Evolutionary conservation across 805 yeast genomes (phyloP).

Genomic region (Kodamaea kaohsiungensis): DNA sequence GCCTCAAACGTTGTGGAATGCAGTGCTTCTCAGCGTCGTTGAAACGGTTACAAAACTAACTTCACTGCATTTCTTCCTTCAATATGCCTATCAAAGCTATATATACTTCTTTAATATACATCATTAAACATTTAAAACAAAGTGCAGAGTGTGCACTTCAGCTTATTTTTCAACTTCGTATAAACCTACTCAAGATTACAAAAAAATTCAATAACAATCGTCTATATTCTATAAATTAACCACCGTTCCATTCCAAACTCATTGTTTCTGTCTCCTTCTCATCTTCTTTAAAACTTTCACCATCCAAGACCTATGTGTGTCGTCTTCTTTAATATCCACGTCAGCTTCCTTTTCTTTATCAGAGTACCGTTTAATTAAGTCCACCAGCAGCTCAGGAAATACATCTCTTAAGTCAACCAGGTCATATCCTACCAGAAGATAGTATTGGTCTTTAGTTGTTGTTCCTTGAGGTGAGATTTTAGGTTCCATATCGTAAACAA

Average conservation of each 20-base stretch:
- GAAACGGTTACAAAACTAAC: not conserved
- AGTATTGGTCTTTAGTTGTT: not conserved
- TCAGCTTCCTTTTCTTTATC: not conserved
- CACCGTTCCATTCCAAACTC: not conserved
- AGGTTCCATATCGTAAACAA: not conserved
- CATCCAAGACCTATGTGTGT: not conserved
- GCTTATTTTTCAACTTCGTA: no score
- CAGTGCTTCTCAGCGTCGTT: not conserved
- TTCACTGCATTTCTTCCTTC: not conserved
- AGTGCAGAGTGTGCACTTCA: no score
- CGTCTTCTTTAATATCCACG: not conserved
- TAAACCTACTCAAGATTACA: not conserved
- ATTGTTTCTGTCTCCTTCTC: not conserved
- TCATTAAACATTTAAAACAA: not conserved
- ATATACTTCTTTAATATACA: not conserved
- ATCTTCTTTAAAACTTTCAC: not conserved
- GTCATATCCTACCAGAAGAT: not conserved
- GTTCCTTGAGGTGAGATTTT: not conserved
- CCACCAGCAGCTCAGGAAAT: constrained; percentile 4
- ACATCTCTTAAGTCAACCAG: not conserved
- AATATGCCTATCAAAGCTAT: not conserved
- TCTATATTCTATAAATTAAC: not conserved
- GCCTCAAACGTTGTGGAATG: not conserved
- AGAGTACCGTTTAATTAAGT: not conserved
- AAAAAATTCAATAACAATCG: not conserved